A percentile compares a stretch with the other conserved stretches of the same genome.
These are phyloP conservation scores for Trichoderma sp. DNA, from an alignment of 2,329 filamentous ascomycete genomes.

Conservation along the genomic window DNA sequence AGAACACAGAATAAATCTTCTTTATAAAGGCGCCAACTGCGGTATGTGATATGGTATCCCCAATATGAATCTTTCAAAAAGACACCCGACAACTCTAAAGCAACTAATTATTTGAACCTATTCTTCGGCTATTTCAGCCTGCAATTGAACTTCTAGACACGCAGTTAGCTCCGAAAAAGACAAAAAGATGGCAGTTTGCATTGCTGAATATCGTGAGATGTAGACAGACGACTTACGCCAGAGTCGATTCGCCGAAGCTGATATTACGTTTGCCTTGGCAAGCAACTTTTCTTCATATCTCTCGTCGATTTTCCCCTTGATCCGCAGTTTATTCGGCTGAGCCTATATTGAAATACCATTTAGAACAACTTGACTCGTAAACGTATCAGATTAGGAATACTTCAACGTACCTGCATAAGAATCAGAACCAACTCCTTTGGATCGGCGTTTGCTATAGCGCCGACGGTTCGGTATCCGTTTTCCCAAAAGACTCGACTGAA, in stretches of 20 bases:
- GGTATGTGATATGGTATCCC: not conserved
- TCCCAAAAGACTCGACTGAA: constrained; percentile 63
- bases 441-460: constrained; percentile 65
- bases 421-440: constrained; percentile 65
- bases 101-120: constrained; percentile 18
- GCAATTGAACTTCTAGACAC: constrained; percentile 47
- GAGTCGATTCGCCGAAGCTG: constrained; percentile 63
- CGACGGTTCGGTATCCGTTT: constrained; percentile 68
- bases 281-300: constrained; percentile 63
- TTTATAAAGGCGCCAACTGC: not conserved
- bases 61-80: not conserved
- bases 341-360: constrained; percentile 41
- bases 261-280: constrained; percentile 65
- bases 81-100: not conserved
- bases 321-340: constrained; percentile 61
- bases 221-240: constrained; percentile 53
- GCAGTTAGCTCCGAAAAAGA: not conserved
- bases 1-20: not conserved
- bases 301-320: constrained; percentile 53
- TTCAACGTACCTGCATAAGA: constrained; percentile 59
- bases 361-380: not conserved
- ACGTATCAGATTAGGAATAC: not conserved
- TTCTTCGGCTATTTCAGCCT: constrained; percentile 48
- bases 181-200: not conserved
- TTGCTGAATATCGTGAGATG: not conserved